Evolutionary conservation across 441 rosid genomes (phyloP).

Genomic region (Brassica balearica): DNA sequence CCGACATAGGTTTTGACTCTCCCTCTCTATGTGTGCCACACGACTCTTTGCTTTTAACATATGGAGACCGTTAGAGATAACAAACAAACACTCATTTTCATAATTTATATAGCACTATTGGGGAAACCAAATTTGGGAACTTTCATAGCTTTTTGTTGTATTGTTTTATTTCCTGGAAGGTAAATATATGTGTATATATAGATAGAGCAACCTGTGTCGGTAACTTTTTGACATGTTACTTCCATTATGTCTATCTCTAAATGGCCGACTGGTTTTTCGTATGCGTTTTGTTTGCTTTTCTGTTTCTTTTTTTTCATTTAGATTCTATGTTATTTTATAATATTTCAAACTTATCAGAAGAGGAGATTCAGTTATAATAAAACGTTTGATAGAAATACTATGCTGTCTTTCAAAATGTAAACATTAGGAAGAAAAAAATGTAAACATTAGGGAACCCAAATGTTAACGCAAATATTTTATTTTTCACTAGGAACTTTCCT

Average conservation of each 20-base stretch:
- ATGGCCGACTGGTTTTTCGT: not conserved
- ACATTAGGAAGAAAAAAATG: not conserved
- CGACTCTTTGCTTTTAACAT: conserved; percentile 29
- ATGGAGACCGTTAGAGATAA: conserved; percentile 20
- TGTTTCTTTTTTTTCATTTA: not conserved
- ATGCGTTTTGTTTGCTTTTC: not conserved
- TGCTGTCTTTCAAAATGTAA: not conserved
- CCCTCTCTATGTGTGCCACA: conserved; percentile 26
- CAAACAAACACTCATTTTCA: conserved; percentile 49
- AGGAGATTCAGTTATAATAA: not conserved
- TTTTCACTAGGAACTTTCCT: not conserved
- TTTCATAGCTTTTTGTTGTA: conserved; percentile 50
- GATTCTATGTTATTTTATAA: not conserved
- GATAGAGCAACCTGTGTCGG: conserved; percentile 51
- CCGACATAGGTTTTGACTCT: conserved; percentile 53
- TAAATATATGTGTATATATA: conserved; percentile 19
- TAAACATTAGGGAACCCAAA: not conserved
- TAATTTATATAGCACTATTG: conserved; percentile 32
- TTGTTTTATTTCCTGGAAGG: conserved; percentile 37
- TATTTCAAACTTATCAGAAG: not conserved
- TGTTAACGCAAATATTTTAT: not conserved
- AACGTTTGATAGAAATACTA: not conserved
- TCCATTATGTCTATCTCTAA: conserved; percentile 27
- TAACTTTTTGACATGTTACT: conserved; percentile 47
- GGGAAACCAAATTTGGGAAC: conserved; percentile 44